Evolutionary conservation across 257 asterid species (phyloP).

Genomic region (Capsicum pubescens): DNA sequence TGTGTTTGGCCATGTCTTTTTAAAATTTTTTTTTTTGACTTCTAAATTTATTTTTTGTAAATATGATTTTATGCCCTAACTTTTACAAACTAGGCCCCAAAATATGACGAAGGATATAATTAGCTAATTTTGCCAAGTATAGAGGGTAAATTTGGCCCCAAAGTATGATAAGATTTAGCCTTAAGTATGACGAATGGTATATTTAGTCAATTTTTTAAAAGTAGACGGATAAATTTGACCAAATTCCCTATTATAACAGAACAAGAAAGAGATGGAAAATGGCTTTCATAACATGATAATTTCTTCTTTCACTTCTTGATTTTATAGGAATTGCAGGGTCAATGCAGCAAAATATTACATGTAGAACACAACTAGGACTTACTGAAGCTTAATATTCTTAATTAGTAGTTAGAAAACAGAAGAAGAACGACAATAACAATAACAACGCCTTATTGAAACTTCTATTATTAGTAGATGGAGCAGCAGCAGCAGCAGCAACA

Average conservation of each 20-base stretch:
- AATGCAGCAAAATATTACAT: neutral
- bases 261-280: neutral
- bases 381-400: slow-evolving; percentile 15
- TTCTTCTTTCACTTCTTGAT: neutral
- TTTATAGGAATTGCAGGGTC: neutral
- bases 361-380: neutral
- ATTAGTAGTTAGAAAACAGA: neutral
- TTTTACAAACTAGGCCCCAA: too few relatives aligned
- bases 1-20: too few relatives aligned
- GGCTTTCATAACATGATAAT: neutral
- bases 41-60: too few relatives aligned
- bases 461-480: neutral
- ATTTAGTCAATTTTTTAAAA: too few relatives aligned
- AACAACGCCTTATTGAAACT: neutral
- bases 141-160: too few relatives aligned
- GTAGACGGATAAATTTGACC: too few relatives aligned
- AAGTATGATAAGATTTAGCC: too few relatives aligned
- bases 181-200: too few relatives aligned
- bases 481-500: neutral
- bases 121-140: too few relatives aligned
- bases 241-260: neutral
- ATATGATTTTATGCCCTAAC: too few relatives aligned
- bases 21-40: too few relatives aligned
- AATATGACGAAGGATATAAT: too few relatives aligned
- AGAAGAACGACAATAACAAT: neutral